Evolutionary conservation across 108 stramenopile species (phyloP), one percentile per base, ranked within the genome.

Genomic region (Discostella pseudostelligera): DNA sequence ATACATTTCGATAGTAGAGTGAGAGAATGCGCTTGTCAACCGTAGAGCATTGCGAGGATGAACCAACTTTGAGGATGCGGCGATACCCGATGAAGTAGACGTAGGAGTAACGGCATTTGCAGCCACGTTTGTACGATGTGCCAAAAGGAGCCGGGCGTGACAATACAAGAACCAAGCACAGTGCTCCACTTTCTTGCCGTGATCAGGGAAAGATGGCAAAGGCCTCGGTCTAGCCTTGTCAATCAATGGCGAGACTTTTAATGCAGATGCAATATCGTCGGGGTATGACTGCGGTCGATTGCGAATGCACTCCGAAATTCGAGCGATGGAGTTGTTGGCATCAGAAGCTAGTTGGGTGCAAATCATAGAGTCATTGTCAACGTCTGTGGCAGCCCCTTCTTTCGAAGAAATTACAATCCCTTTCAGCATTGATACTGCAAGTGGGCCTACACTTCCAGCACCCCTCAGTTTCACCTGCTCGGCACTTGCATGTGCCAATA

Each of bases 251-350:
- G 77, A 67, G 46, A 63, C 62, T 50, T 70, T 51, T n/a, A 67
- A 71, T 48, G 50, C 32, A 21, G 56, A 59, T n/a, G 60, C 61
- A 66, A 78, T 71, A 55, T 78, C 77, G 8, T 78, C 77, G 10
- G 60, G 59, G 32, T 71, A 49, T 3, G 44, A 47, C 17, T 62
- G 51, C 26, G 50, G n/a, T 12, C 42, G 37, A 35, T 35, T 46
- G 21, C 58, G 59, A 16, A 61, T 61, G 51, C 37, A 71, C 20
- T 47, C 60, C 20, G 53, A 50, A 39, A 78, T 78, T 19, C 69
- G 65, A 48, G 54, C 22, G 22, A 62, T 50, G 26, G 77, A 57
- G 45, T 67, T 53, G 39, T 45, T 61, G 13, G 70, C 69, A 67
- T 78, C 65, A 6, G 32, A 24, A 14, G 55, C 65, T 40, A 71